Evolutionary conservation across 140 eudicot genomes (phyloP), one percentile per base, ranked within the genome.

Genomic region (Cichorium intybus): DNA sequence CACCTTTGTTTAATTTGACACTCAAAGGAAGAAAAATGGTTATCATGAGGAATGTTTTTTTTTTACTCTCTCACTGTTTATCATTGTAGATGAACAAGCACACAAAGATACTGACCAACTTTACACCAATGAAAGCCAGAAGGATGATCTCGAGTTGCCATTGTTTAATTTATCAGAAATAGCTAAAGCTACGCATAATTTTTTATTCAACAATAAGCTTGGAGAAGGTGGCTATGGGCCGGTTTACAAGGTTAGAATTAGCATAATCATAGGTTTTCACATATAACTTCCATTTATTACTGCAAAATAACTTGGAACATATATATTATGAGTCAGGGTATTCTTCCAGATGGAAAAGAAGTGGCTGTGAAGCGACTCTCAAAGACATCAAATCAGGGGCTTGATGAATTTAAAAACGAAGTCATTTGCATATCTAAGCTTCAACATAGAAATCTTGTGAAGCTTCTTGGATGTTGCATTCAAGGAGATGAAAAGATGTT

Each of bases 221-320:
- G 87, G 87, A 61, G 81, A 74, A 72, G 87, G 87, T 15, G 84
- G 82, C 6, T 82, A 78, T 67, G 84, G 87, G 26, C 81, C 84
- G 0, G 82, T 82, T 65, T 82, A 82, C 82, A 82, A 82, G 87
- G 87, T 81, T 35, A 23, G 53, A 16, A 51, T 18, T 18, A 58
- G 39, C 39, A 34, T 34, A 37, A 9, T 37, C n/a, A n/a, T n/a
- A n/a, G n/a, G n/a, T n/a, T n/a, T n/a, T n/a, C n/a, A n/a, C n/a
- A n/a, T n/a, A n/a, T n/a, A n/a, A n/a, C n/a, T 37, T 37, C 11
- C 3, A 3, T 10, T 37, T 37, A 37, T 0, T 37, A 41, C 9
- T 12, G 12, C 5, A 12, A 41, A 12, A 10, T 12, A 12, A 12
- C 3, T 12, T 41, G 3, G 0, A 6, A 62, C 24, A 16, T 56